phyloP scores from a whole-genome alignment of 371 early-diverging fungal genomes.

The Capillidium heterosporum region DNA sequence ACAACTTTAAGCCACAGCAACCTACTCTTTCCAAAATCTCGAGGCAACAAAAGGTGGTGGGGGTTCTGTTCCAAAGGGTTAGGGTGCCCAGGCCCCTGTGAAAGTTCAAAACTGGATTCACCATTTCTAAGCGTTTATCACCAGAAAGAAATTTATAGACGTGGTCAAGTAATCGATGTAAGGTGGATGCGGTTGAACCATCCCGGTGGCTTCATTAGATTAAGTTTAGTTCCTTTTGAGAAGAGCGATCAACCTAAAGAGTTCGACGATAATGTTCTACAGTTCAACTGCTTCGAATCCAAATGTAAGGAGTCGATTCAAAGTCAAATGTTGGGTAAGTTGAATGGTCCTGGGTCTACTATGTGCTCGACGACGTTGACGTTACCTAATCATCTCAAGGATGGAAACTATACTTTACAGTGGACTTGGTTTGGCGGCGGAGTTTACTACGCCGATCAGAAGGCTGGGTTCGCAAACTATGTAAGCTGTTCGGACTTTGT shows the following conservation, averaged over 20 bases:
- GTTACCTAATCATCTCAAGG: slow-evolving; percentile 24
- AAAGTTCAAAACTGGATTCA: background rate
- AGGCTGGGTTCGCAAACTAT: slow-evolving; percentile 29
- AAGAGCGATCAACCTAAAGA: slow-evolving; percentile 23
- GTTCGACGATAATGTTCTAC: slow-evolving; percentile 23
- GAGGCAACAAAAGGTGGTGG: background rate
- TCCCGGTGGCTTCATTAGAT: slow-evolving; percentile 37
- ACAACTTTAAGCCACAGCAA: background rate
- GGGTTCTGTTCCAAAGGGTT: background rate
- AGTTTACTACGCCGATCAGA: slow-evolving; percentile 24
- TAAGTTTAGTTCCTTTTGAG: slow-evolving; percentile 29
- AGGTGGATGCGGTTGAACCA: slow-evolving; percentile 33
- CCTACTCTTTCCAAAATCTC: background rate
- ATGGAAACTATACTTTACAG: slow-evolving; percentile 30
- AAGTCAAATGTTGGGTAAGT: slow-evolving; percentile 10
- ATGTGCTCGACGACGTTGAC: slow-evolving; percentile 23
- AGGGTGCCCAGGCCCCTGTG: background rate
- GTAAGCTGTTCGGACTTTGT: slow-evolving; percentile 27
- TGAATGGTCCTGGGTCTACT: slow-evolving; percentile 20
- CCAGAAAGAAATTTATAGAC: slow-evolving; percentile 16
- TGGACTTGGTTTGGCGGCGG: slow-evolving; percentile 44
- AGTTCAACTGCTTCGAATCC: slow-evolving; percentile 33
- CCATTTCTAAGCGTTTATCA: background rate
- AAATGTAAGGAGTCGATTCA: slow-evolving; percentile 22
- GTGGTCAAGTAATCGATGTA: slow-evolving; percentile 25